These are phyloP conservation scores for Boletellus deceptivus DNA, from an alignment of 1,284 basidiomycete species.

Conservation along the genomic window DNA sequence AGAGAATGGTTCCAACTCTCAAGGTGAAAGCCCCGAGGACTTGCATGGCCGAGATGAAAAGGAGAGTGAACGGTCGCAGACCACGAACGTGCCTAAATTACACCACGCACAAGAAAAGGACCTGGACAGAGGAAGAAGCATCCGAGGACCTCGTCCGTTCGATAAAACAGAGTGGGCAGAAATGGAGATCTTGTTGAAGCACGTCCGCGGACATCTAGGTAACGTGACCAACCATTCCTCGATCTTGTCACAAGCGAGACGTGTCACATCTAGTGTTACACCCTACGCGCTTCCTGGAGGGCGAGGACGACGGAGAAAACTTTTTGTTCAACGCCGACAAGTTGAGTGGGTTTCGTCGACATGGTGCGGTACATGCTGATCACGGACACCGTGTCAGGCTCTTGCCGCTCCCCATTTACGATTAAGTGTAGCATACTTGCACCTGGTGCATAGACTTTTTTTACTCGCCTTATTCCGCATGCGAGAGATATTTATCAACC, in stretches of 20 bases:
- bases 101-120: conserved; percentile 26
- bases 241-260: neutral
- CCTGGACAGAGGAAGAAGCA: conserved; percentile 24
- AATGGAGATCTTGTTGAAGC: conserved; percentile 80
- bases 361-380: conserved; percentile 3
- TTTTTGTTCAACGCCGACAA: conserved; percentile 90
- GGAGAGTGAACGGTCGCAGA: conserved; percentile 19
- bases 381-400: conserved; percentile 30
- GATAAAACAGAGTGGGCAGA: conserved; percentile 81
- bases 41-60: conserved; percentile 14
- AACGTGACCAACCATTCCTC: conserved; percentile 22
- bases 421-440: conserved; percentile 29
- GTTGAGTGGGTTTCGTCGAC: conserved; percentile 36
- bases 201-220: conserved; percentile 86
- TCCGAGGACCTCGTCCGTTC: conserved; percentile 65
- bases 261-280: conserved; percentile 58
- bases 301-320: conserved; percentile 82
- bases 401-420: conserved; percentile 56
- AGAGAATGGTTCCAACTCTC: conserved; percentile 36
- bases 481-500: conserved; percentile 3
- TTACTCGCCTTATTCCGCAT: neutral
- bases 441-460: neutral
- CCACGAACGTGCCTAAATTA: conserved; percentile 9
- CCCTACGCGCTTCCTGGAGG: conserved; percentile 82
- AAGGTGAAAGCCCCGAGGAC: conserved; percentile 22